Evolutionary conservation across 257 asterid genomes (phyloP).

Genomic region (Schizonepeta tenuifolia): DNA sequence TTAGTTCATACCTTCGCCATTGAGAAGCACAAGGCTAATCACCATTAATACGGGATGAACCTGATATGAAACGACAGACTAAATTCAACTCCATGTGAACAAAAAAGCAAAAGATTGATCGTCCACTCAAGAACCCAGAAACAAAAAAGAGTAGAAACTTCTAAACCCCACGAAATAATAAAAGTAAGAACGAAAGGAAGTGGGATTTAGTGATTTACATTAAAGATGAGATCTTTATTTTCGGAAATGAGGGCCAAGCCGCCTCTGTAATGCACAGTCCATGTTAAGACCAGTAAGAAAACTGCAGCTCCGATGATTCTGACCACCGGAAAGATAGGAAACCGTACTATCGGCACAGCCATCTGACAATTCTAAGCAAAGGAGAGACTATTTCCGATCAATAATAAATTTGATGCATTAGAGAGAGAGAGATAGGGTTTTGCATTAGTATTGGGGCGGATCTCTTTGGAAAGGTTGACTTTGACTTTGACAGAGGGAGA

Average conservation of each 20-base stretch:
- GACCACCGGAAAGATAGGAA: conserved; percentile 64
- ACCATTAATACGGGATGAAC: conserved; percentile 96
- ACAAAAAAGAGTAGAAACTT: not conserved
- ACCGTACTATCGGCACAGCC: conserved; percentile 70
- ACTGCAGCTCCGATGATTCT: conserved; percentile 63
- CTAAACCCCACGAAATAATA: not conserved
- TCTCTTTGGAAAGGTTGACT: conserved; percentile 12
- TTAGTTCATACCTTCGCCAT: conserved; percentile 83
- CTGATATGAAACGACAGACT: conserved; percentile 44
- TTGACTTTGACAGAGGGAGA: conserved; percentile 3
- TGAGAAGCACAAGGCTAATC: conserved; percentile 72
- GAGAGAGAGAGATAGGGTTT: conserved; percentile 28
- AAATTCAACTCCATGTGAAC: not conserved
- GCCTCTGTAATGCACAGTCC: conserved; percentile 86
- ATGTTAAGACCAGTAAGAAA: conserved; percentile 46
- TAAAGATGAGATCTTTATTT: conserved; percentile 68
- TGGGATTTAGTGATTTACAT: conserved; percentile 52
- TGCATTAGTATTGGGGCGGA: not conserved
- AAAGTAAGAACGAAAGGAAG: no score
- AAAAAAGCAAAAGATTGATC: not conserved
- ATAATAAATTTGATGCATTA: not conserved
- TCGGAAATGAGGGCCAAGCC: conserved; percentile 84
- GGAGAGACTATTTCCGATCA: not conserved
- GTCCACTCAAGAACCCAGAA: conserved; percentile 5
- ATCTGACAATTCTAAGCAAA: conserved; percentile 30